Percentiles rank a stretch among this genome's conserved stretches.
Evolutionary conservation across 306 rosid genomes (phyloP).

Genomic region (Castanea mollissima): DNA sequence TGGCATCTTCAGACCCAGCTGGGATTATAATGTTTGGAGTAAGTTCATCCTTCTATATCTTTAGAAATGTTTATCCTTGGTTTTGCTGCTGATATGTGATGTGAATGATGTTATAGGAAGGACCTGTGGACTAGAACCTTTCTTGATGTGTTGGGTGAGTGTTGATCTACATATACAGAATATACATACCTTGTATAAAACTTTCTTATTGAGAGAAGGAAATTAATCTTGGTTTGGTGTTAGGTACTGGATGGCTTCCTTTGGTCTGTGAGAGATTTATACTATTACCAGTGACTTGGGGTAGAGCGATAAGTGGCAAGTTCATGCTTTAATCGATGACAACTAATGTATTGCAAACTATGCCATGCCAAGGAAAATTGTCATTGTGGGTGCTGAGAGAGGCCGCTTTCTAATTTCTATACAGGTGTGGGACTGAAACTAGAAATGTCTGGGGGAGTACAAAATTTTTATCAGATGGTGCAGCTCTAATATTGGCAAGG

Average conservation of each 20-base stretch:
- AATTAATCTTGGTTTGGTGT: not conserved
- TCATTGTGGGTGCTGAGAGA: too few species aligned
- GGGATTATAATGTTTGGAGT: too few species aligned
- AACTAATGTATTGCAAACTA: not conserved
- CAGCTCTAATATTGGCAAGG: conserved; percentile 70
- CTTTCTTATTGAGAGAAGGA: not conserved
- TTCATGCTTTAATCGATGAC: not conserved
- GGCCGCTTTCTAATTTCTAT: too few species aligned
- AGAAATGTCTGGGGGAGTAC: conserved; percentile 29
- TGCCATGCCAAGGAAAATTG: too few species aligned
- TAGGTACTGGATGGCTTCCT: not conserved
- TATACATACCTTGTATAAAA: not conserved
- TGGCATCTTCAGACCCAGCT: too few species aligned
- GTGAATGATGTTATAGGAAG: too few species aligned
- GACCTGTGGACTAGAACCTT: conserved; percentile 34
- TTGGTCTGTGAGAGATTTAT: not conserved
- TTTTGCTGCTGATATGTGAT: too few species aligned
- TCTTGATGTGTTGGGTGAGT: conserved; percentile 43
- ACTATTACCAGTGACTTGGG: not conserved
- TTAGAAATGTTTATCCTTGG: too few species aligned
- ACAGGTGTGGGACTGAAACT: too few species aligned
- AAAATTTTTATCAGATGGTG: conserved; percentile 41
- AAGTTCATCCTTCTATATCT: too few species aligned
- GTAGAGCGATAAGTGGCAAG: not conserved
- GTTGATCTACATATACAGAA: not conserved